Evolutionary conservation across 2,329 filamentous ascomycete genomes (phyloP).

Genomic region (Fusarium sp.): DNA sequence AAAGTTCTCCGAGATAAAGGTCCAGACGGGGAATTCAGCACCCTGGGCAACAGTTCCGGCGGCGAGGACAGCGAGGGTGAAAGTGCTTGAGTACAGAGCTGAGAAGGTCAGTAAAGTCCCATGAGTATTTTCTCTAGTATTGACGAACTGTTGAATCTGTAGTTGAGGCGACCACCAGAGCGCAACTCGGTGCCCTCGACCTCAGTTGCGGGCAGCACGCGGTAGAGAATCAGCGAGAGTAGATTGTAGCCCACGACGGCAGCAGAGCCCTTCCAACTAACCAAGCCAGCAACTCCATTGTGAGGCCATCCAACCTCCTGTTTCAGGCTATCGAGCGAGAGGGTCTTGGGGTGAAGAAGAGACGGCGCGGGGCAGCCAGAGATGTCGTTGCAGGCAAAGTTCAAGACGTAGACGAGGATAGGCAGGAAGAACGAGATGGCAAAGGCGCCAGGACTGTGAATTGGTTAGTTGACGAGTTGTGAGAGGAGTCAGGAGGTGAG

Average conservation of each 20-base stretch:
- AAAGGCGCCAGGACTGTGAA: slow-evolving; percentile 75
- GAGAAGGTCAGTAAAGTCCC: slow-evolving; percentile 25
- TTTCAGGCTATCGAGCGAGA: slow-evolving; percentile 79
- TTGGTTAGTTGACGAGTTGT: slow-evolving; percentile 14
- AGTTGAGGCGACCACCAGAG: slow-evolving; percentile 79
- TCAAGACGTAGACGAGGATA: slow-evolving; percentile 78
- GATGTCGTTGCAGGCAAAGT: slow-evolving; percentile 91
- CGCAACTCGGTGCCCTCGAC: slow-evolving; percentile 76
- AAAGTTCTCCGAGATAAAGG: slow-evolving; percentile 92
- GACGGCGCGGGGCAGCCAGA: slow-evolving; percentile 90
- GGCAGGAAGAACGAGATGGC: slow-evolving; percentile 85
- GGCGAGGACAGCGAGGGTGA: slow-evolving; percentile 76
- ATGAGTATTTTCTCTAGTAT: slow-evolving; percentile 19
- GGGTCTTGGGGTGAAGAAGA: slow-evolving; percentile 75
- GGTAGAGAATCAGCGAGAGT: slow-evolving; percentile 78
- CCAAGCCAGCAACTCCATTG: slow-evolving; percentile 75
- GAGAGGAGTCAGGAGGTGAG: not conserved
- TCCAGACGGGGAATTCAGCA: slow-evolving; percentile 87
- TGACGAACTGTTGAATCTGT: slow-evolving; percentile 79
- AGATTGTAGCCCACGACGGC: slow-evolving; percentile 82
- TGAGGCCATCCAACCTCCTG: slow-evolving; percentile 83
- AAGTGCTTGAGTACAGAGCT: slow-evolving; percentile 81
- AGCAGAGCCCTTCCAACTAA: slow-evolving; percentile 74
- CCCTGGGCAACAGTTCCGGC: slow-evolving; percentile 82
- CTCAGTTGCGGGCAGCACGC: slow-evolving; percentile 79